Base-by-base conservation (phyloP, 2,329 filamentous ascomycete species). In the Atkinsonella texensis region DNA sequence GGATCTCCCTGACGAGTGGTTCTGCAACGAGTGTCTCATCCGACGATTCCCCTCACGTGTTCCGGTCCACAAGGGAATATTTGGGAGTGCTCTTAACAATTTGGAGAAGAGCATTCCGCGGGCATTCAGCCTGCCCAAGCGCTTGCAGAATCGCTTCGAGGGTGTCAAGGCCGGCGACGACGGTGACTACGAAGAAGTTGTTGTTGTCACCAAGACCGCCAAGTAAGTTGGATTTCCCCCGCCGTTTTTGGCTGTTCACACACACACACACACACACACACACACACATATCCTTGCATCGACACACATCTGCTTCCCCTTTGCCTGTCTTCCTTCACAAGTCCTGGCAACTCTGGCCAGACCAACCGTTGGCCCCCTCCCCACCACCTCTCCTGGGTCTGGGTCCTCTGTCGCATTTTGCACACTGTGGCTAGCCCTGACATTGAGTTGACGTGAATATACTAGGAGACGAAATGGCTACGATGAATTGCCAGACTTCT, bases 131-230 rank as follows among this genome's bases (percentile, higher is more conserved):
- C 76, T 96, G 32, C 89, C 91, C 1, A 70, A 72, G 54, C 72
- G 79, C 38, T 73, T 94, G 54, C 84, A 88, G 57, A 81, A 84
- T 40, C 81, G 82, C 61, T 97, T 93, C 62, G 83, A 88, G 57
- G 86, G 85, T 50, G 88, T 95, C 51, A 79, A 76, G 62, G 87
- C 86, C 31, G 86, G 84, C 46, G 70, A 79, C 23, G 83, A 89
- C 58, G 87, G 90, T 59, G 84, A 87, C 59, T 95, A 95, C 62
- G 84, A 88, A 63, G 87, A 93, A 59, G 70, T 79, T 10, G 65
- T 64, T 11, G 65, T 64, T 31, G 70, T 75, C 48, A 72, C 73
- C 58, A 80, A 84, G 80, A 80, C 69, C 44, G 71, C 75, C 58
- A 77, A 83, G 84, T 87, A 76, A 75, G 80, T 70, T 44, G 31